Conservation (phyloP, 2,329 filamentous ascomycete species). For the Falciphora oryzae region DNA sequence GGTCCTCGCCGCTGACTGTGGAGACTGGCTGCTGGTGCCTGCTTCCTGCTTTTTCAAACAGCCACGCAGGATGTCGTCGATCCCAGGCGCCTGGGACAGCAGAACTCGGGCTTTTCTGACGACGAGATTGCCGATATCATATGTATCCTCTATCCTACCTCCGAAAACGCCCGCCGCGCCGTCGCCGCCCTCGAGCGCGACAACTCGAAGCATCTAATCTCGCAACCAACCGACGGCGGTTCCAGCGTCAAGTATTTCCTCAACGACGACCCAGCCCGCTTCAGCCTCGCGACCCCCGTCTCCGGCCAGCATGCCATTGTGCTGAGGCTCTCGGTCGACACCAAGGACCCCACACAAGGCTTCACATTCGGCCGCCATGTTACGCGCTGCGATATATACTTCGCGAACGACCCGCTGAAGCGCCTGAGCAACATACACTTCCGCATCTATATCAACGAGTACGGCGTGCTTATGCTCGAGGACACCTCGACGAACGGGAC, state of each 20-base stretch:
- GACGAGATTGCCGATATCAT: conserved; percentile 84
- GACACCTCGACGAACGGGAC: conserved; percentile 97
- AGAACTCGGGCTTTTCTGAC: conserved; percentile 76
- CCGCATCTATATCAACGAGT: conserved; percentile 82
- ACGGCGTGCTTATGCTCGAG: conserved; percentile 83
- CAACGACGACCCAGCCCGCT: conserved; percentile 44
- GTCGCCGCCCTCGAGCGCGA: conserved; percentile 48
- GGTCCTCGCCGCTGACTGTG: neutral
- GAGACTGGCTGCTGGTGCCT: neutral
- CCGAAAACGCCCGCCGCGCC: conserved; percentile 64
- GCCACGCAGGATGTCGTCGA: conserved; percentile 78
- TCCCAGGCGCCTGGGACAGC: conserved; percentile 70
- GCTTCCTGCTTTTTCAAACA: conserved; percentile 20
- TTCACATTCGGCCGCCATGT: conserved; percentile 83
- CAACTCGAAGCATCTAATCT: conserved; percentile 43
- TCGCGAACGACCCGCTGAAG: conserved; percentile 59
- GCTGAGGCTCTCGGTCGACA: conserved; percentile 67
- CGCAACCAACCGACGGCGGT: conserved; percentile 34
- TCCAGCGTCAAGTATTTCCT: conserved; percentile 45
- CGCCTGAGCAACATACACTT: conserved; percentile 95
- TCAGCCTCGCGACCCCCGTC: conserved; percentile 45
- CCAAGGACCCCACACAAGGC: conserved; percentile 64
- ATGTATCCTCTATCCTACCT: conserved; percentile 78
- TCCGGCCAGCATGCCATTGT: conserved; percentile 64
- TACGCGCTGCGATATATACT: conserved; percentile 64